Evolutionary conservation across 768 basidiomycete species (phyloP).

Genomic region (Coprinellus aureogranulatus): DNA sequence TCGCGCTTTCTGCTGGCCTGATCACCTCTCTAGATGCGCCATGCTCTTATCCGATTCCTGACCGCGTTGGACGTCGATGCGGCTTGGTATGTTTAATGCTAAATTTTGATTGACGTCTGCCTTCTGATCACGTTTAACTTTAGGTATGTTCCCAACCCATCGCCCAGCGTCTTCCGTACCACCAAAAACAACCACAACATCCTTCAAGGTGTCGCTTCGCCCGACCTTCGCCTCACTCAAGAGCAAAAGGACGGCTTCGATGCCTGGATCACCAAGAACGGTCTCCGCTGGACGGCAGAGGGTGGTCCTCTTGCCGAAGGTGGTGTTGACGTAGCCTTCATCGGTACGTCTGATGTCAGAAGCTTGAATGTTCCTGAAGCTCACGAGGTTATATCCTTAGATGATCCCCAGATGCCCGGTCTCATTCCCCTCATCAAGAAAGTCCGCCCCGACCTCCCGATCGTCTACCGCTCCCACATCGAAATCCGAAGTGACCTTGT

Average conservation of each 20-base stretch:
- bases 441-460: constrained; percentile 78
- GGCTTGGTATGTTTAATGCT: constrained; percentile 63
- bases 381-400: constrained; percentile 23
- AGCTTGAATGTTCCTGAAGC: not conserved
- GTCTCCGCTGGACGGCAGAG: constrained; percentile 81
- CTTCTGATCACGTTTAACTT: not conserved
- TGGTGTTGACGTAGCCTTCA: constrained; percentile 85
- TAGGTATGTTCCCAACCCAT: constrained; percentile 87
- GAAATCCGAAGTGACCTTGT: constrained; percentile 89
- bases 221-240: constrained; percentile 72
- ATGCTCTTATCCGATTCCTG: constrained; percentile 87
- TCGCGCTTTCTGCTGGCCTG: constrained; percentile 19
- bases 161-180: constrained; percentile 87
- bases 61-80: constrained; percentile 74
- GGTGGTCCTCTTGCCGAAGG: constrained; percentile 82
- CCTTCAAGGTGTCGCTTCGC: constrained; percentile 86
- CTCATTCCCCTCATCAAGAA: constrained; percentile 90
- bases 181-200: constrained; percentile 97
- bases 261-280: constrained; percentile 88
- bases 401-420: constrained; percentile 93
- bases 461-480: constrained; percentile 93
- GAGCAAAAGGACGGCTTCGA: constrained; percentile 79
- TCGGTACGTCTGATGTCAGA: constrained; percentile 49
- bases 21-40: constrained; percentile 67
- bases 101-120: constrained; percentile 12